Evolutionary conservation across 164 flowering plant species (phyloP), one percentile per base, ranked within the genome.

Genomic region (Chloranthus sessilifolius): DNA sequence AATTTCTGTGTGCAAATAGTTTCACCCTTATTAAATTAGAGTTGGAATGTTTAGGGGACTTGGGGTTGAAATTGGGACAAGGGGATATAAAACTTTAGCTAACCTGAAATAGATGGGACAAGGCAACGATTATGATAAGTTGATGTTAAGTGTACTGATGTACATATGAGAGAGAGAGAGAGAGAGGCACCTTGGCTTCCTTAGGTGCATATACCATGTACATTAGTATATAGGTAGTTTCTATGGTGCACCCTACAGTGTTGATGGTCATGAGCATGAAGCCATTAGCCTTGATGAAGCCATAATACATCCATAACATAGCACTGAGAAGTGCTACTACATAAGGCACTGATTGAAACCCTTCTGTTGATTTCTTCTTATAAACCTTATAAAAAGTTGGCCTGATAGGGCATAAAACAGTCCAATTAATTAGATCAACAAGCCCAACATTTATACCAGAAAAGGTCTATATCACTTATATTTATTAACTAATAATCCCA

Each of bases 321-420:
- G 86, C 74, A 62, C 96, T 83, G 25, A 88, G 76, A 0, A 88
- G 68, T 33, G 96, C 83, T 0, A 85, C 85, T 10, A 79, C 62
- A 37, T 88, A 88, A 7, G 96, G 91, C 25, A 88, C 53, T 12
- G 87, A 68, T 19, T 81, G 87, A 43, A 82, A 88, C 8, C 77
- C 95, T 65, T 81, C 77, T 1, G 96, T 76, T 22, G 88, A 76
- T 75, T 83, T 88, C 58, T 51, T 81, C 74, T 72, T 78, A 53
- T 16, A 72, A 3, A 88, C 74, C 55, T 74, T 66, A 24, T 71
- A 73, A 52, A 85, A 88, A 1, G 95, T 88, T 36, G 88, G 85
- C 71, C 97, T 88, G 53, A 1, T 30, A 47, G 25, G 21, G 20
- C 24, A 43, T 50, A 28, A 33, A n/a, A 20, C 3, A 21, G 9